Percentiles rank a stretch among this genome's conserved stretches.
Conservation (phyloP, 345 rosid species). For the Citrus unshiu region DNA sequence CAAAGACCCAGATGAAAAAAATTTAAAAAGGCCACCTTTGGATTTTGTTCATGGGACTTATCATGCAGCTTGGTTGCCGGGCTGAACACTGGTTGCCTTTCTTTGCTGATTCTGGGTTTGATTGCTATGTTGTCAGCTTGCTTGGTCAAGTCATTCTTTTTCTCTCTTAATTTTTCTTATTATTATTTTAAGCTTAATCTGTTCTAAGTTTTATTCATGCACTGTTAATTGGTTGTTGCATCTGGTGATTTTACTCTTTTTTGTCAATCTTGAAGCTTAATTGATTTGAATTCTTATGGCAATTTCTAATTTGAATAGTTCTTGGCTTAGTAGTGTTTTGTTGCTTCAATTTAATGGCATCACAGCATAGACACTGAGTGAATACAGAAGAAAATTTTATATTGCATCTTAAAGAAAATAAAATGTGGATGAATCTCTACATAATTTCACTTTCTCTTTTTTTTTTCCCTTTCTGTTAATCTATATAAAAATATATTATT, state of each 20-base stretch:
- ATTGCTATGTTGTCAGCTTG: constrained; percentile 76
- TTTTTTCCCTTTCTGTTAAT: too few species aligned
- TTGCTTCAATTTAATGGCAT: not conserved
- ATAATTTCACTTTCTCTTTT: not conserved
- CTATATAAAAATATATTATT: too few species aligned
- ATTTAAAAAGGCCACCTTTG: constrained; percentile 43
- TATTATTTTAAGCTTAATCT: not conserved
- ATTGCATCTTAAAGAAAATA: not conserved
- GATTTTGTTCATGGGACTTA: constrained; percentile 88
- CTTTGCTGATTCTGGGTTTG: constrained; percentile 71
- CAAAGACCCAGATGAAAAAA: constrained; percentile 7
- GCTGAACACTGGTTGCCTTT: constrained; percentile 87
- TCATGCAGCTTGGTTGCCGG: constrained; percentile 97
- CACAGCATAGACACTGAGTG: not conserved
- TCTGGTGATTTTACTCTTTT: not conserved
- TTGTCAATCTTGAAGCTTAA: not conserved
- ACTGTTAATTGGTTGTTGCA: not conserved
- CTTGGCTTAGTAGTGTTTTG: not conserved
- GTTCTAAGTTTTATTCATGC: not conserved
- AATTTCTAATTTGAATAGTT: not conserved
- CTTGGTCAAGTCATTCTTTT: constrained; percentile 57
- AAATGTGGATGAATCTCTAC: not conserved
- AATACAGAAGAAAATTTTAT: not conserved
- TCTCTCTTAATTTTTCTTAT: not conserved
- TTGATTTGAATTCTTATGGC: not conserved